Evolutionary conservation across 1,139 yeast genomes (phyloP), one percentile per base, ranked within the genome.

Genomic region (Taphrina pruni): DNA sequence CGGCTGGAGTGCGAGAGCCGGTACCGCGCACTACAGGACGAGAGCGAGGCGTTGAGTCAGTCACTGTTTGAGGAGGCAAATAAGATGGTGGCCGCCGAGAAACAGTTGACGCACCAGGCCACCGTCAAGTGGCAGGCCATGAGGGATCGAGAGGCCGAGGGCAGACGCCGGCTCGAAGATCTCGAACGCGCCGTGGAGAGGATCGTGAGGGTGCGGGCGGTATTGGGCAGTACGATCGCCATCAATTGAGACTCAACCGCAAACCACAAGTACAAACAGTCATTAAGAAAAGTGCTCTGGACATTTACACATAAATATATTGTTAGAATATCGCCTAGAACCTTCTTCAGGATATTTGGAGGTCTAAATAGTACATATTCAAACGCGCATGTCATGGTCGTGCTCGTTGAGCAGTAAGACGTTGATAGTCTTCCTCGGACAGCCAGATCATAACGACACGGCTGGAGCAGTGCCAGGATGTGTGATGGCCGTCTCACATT

Each of bases 31-130:
- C 78, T 88, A 54, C 83, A 86, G 71, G 84, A 81, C n/a, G 92
- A 88, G 75, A 87, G 87, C 65, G 91, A 87, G 76, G 91, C 88
- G 69, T 80, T 88, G 73, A 85, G 88, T 0, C 88, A 87, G 11
- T 83, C 87, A 11, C 80, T 88, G 70, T 88, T 88, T 76, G 86
- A 84, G 73, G 89, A 88, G 75, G 93, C 93, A 58, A 88, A 88
- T 76, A 80, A 81, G 65, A 86, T 87, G 87, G 93, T 88, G 12
- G 84, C 86, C 7, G 48, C 17, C 3, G 67, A 64, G 61, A 48
- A 39, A 17, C 60, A 45, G 12, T 36, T 38, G 48, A 45, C 41
- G 12, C 67, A 64, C 36, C 39, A 32, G n/a, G 55, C 52, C 14
- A 55, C 60, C 17, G 36, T 41, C 36, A 54, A 64, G 50, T 39